Conservation (phyloP, 1,284 basidiomycete genomes). For the Trichosporon faecale region DNA sequence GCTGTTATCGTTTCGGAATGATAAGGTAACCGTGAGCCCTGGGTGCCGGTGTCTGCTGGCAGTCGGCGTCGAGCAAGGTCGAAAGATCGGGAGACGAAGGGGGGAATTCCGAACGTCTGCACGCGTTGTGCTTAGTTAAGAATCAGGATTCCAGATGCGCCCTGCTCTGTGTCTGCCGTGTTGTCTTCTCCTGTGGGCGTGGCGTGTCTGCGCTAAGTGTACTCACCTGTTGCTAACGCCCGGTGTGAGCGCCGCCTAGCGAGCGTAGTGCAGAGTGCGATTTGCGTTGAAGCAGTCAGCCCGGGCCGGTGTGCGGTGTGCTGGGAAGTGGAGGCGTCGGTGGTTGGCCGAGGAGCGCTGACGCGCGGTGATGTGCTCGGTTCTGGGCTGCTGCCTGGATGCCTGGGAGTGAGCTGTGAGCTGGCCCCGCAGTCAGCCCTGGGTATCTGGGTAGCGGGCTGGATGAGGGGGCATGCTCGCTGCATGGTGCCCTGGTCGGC, state of each 20-base stretch:
- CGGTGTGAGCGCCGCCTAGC: background rate
- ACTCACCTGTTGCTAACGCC: background rate
- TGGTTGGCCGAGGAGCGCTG: background rate
- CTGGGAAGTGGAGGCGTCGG: background rate
- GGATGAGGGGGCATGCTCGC: too few relatives aligned
- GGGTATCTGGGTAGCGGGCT: too few relatives aligned
- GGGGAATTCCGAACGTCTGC: background rate
- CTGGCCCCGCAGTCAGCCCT: background rate
- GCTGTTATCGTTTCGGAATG: constrained; percentile 3
- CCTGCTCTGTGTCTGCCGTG: background rate
- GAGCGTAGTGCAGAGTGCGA: background rate
- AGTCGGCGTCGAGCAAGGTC: background rate
- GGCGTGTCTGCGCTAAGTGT: background rate
- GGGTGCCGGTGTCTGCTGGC: background rate
- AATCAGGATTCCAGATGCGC: constrained; percentile 5
- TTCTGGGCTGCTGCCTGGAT: background rate
- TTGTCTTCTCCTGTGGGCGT: background rate
- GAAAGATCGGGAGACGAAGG: background rate
- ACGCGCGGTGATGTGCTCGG: constrained; percentile 8
- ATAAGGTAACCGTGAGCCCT: background rate
- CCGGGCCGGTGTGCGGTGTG: background rate
- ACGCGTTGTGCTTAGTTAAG: background rate
- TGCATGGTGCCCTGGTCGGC: too few relatives aligned
- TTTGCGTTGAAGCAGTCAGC: background rate
- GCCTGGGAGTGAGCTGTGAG: too few relatives aligned